Evolutionary conservation across 2,329 filamentous ascomycete species (phyloP).

Genomic region (Macrophomina phaseolina): DNA sequence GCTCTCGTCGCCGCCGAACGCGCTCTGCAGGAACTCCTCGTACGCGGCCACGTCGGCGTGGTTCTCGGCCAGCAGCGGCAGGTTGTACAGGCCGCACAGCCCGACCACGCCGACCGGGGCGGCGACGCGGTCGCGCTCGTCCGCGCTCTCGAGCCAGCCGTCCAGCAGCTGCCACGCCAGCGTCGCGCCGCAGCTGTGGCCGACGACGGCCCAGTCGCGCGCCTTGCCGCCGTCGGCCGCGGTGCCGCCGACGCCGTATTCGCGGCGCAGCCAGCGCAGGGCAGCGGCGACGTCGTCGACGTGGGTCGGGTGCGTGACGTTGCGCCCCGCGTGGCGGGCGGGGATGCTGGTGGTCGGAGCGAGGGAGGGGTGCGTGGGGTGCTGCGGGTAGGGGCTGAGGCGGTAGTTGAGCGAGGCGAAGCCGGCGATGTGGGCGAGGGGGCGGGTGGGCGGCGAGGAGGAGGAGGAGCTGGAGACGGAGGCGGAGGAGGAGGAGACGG

Average conservation of each 20-base stretch:
- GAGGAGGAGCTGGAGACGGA: constrained; percentile 34
- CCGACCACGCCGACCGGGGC: constrained; percentile 62
- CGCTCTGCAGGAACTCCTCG: constrained; percentile 60
- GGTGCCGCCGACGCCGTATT: constrained; percentile 50
- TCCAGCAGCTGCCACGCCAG: constrained; percentile 61
- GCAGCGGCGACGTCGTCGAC: constrained; percentile 62
- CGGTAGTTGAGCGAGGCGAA: constrained; percentile 71
- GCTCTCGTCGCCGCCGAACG: constrained; percentile 63
- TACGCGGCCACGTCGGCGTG: constrained; percentile 60
- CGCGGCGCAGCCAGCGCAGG: constrained; percentile 56
- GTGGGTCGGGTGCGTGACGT: constrained; percentile 65
- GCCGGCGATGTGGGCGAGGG: constrained; percentile 56
- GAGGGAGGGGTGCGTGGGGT: constrained; percentile 52
- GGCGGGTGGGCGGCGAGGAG: constrained; percentile 34
- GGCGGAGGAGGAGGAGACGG: constrained; percentile 31
- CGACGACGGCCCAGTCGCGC: constrained; percentile 54
- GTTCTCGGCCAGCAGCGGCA: constrained; percentile 58
- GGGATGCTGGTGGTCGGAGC: constrained; percentile 49
- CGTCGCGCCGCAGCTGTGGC: constrained; percentile 69
- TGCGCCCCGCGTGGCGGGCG: constrained; percentile 55
- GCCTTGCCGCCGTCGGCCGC: neutral
- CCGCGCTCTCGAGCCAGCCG: constrained; percentile 46
- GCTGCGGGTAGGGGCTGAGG: constrained; percentile 58
- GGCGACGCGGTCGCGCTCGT: constrained; percentile 7
- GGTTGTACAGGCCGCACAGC: constrained; percentile 70